Base-by-base conservation (phyloP, 495 filamentous ascomycete genomes). In the Rhypophila decipiens region DNA sequence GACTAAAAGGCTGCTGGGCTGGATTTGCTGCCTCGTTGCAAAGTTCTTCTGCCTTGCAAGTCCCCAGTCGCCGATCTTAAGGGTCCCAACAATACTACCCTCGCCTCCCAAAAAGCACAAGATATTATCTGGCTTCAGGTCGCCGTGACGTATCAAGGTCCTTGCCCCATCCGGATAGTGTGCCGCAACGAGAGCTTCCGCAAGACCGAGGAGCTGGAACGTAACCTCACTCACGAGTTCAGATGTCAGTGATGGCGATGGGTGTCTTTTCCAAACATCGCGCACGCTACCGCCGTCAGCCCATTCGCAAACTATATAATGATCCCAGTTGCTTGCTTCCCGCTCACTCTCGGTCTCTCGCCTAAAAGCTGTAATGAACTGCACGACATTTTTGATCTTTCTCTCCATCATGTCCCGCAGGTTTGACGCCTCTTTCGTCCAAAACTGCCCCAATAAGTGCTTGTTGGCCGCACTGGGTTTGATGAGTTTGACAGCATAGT, bases 91-190 rank as follows among this genome's bases (percentile, higher is more conserved):
- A 9, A 47, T 13, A n/a, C n/a, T n/a, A n/a, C n/a, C n/a, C 9
- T 21, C 24, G 3, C 19, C 18, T 7, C 27, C 27, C 27, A 7
- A 7, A 5, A 52, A 48, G n/a, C 42, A 52, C 4, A 61, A 41
- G 13, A 61, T 61, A 36, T 65, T 65, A 19, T 63, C 58, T 2
- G 60, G 60, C 36, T 64, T 65, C 12, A 64, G 18, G 31, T 65
- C 62, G 5, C 61, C 62, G 33, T 63, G 62, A 19, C 55, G 29
- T n/a, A n/a, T n/a, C n/a, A n/a, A n/a, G 18, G 7, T 7, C n/a
- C n/a, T n/a, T n/a, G n/a, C n/a, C n/a, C n/a, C n/a, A n/a, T n/a
- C n/a, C 13, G 27, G 27, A 31, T 31, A 31, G 27, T 31, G 27
- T 7, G 27, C 27, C 7, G 7, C 27, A 13, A 13, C 7, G 27